A percentile compares a stretch with the other conserved stretches of the same genome.
These are phyloP conservation scores for Symbiodinium natans DNA, from an alignment of 73 alveolate genomes.

Conservation along the genomic window DNA sequence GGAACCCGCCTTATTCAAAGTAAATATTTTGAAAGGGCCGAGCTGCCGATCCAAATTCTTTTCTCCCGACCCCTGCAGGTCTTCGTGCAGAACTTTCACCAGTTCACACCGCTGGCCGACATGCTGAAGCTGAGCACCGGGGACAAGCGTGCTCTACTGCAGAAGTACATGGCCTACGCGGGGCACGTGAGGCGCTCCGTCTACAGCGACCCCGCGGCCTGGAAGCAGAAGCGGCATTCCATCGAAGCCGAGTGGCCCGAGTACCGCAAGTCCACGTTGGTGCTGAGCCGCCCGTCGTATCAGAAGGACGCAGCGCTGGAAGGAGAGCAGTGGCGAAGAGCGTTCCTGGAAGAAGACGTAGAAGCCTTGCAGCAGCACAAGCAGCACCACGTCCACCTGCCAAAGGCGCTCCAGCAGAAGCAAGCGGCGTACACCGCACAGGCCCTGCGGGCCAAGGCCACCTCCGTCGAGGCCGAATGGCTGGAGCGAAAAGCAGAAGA, in stretches of 20 bases:
- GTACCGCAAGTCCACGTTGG: constrained; percentile 10
- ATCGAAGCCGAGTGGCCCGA: constrained; percentile 54
- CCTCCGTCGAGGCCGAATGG: not conserved
- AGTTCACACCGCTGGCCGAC: constrained; percentile 19
- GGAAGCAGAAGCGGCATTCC: constrained; percentile 5
- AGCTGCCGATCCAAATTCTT: too few species aligned
- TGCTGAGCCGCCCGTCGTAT: constrained; percentile 44
- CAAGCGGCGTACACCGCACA: too few species aligned
- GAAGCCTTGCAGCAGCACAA: constrained; percentile 69
- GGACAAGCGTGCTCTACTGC: not conserved
- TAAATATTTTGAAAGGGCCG: too few species aligned
- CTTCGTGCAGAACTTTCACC: constrained; percentile 25
- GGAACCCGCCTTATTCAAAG: too few species aligned
- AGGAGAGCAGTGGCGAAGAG: not conserved
- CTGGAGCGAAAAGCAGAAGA: too few species aligned
- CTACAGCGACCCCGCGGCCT: constrained; percentile 18
- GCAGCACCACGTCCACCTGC: constrained; percentile 79
- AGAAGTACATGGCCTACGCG: not conserved
- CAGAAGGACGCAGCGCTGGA: not conserved
- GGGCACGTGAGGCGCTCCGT: constrained; percentile 35
- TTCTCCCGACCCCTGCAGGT: too few species aligned
- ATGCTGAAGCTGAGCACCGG: not conserved
- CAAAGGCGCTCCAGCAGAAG: too few species aligned
- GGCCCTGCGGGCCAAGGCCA: not conserved
- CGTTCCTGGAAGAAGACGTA: constrained; percentile 21